Evolutionary conservation across 176 grass and related monocot genomes (phyloP).

Genomic region (Tuctoria greenei): DNA sequence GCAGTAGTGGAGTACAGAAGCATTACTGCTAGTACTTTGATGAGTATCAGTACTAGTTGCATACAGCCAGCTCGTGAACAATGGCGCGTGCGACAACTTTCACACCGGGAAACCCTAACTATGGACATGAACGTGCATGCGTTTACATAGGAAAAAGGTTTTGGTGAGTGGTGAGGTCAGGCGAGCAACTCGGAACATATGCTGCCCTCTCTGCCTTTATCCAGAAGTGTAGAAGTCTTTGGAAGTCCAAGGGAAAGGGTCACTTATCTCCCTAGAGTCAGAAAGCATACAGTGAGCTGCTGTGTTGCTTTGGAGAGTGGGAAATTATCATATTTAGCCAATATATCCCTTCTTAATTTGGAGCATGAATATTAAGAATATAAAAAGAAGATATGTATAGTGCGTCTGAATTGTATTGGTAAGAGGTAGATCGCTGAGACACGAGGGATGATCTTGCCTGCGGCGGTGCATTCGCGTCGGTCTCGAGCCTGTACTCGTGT

Average conservation of each 20-base stretch:
- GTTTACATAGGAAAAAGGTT: conserved; percentile 33
- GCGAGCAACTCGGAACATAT: conserved; percentile 12
- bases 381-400: not conserved
- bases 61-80: conserved; percentile 42
- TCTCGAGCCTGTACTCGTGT: conserved; percentile 95
- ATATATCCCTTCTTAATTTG: not conserved
- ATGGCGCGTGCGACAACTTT: conserved; percentile 34
- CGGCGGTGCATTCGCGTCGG: conserved; percentile 74
- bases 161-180: conserved; percentile 36
- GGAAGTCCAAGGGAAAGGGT: conserved; percentile 36
- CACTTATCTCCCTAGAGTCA: conserved; percentile 16
- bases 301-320: conserved; percentile 35
- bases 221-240: conserved; percentile 28
- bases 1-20: conserved; percentile 25
- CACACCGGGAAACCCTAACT: conserved; percentile 52
- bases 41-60: conserved; percentile 34
- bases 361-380: not conserved
- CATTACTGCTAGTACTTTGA: conserved; percentile 31
- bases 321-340: too few relatives aligned
- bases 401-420: not conserved
- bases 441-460: conserved; percentile 53
- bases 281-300: not conserved
- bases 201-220: conserved; percentile 34
- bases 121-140: conserved; percentile 38
- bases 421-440: not conserved